Percentiles rank a stretch among this genome's conserved stretches.
Evolutionary conservation across 306 rosid species (phyloP).

Genomic region (Quercus bicolor): DNA sequence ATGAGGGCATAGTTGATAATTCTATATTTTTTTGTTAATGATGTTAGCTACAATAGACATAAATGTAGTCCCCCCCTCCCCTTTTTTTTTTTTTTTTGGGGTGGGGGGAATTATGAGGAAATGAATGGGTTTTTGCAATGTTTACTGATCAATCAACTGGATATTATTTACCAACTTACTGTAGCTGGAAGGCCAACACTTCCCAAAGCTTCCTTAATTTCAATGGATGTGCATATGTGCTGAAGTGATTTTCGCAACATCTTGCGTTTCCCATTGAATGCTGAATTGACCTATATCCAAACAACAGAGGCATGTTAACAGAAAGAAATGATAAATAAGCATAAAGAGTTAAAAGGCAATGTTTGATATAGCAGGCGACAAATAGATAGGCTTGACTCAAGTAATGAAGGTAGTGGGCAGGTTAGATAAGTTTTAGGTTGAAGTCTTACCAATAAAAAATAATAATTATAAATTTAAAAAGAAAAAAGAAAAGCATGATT

Average conservation of each 20-base stretch:
- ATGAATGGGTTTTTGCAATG: no score
- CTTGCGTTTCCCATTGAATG: constrained; percentile 87
- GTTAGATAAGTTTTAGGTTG: not conserved
- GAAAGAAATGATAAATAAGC: not conserved
- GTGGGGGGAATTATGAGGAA: no score
- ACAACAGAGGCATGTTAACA: not conserved
- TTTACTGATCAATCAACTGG: not conserved
- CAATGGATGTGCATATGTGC: constrained; percentile 61
- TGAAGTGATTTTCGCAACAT: constrained; percentile 86
- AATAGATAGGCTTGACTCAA: not conserved
- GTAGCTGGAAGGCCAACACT: constrained; percentile 60
- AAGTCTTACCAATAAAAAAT: not conserved
- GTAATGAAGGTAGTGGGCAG: not conserved
- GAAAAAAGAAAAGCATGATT: not conserved
- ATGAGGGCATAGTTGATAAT: no score
- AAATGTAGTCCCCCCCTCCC: no score
- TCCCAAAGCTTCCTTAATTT: constrained; percentile 68
- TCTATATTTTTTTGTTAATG: no score
- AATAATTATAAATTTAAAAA: not conserved
- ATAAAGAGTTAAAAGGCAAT: not conserved
- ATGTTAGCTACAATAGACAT: no score
- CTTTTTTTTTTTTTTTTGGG: no score
- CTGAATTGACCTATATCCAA: constrained; percentile 66
- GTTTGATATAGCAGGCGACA: not conserved
- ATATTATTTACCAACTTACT: constrained; percentile 31